Conservation (phyloP, 2,329 filamentous ascomycete genomes). For the Emmonsiellopsis sp. region DNA sequence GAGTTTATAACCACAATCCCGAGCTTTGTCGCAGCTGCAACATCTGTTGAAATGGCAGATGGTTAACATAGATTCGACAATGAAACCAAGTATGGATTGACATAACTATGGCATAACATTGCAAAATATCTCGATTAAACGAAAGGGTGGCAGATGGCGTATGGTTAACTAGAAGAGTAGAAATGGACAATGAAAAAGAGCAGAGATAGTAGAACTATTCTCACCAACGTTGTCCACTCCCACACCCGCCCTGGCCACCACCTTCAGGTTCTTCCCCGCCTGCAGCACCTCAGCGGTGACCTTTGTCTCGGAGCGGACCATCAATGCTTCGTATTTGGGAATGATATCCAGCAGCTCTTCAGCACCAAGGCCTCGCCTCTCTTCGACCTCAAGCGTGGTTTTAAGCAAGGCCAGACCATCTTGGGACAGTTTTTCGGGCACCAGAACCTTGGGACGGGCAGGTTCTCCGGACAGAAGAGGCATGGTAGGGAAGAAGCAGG, state of each 20-base stretch:
- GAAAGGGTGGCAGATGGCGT: background rate
- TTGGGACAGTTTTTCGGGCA: conserved; percentile 71
- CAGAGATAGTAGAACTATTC: conserved; percentile 3
- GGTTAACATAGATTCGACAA: background rate
- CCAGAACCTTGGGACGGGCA: conserved; percentile 49
- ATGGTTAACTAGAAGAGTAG: background rate
- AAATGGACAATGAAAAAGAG: background rate
- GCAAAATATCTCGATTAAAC: background rate
- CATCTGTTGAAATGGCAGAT: conserved; percentile 34
- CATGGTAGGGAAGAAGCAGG: conserved; percentile 7
- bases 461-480: conserved; percentile 13
- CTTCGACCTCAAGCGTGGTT: conserved; percentile 59
- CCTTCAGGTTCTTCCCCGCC: conserved; percentile 59
- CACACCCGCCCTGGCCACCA: conserved; percentile 71
- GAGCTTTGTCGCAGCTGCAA: conserved; percentile 58
- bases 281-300: conserved; percentile 60
- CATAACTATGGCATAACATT: background rate
- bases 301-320: conserved; percentile 73
- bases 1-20: conserved; percentile 76
- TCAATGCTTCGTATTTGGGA: conserved; percentile 62
- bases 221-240: conserved; percentile 68
- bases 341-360: conserved; percentile 59
- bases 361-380: conserved; percentile 51
- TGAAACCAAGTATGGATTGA: background rate
- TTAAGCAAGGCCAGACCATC: conserved; percentile 64